Conservation (phyloP, 352 stramenopile species). For the Pythium guiyangense region DNA sequence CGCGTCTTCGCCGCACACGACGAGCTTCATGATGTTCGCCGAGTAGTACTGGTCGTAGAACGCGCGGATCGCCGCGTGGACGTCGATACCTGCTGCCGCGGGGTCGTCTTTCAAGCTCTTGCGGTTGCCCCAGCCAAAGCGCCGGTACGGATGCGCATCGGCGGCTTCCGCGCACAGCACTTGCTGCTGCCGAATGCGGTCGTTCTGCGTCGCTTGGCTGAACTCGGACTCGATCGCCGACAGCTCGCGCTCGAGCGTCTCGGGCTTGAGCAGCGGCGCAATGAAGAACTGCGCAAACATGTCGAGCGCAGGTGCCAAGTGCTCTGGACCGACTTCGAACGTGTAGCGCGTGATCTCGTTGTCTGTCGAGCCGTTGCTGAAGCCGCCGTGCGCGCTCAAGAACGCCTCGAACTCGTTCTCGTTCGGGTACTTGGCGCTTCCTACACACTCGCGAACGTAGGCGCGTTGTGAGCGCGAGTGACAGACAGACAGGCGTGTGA, state of each 20-base stretch:
- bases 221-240: conserved; percentile 89
- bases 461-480: background rate
- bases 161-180: conserved; percentile 61
- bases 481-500: background rate
- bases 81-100: conserved; percentile 31
- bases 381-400: conserved; percentile 85
- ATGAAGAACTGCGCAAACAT: no score
- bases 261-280: conserved; percentile 74
- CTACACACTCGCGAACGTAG: conserved; percentile 6
- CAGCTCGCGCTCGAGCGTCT: conserved; percentile 79
- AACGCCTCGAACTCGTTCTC: conserved; percentile 93
- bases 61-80: conserved; percentile 47
- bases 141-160: conserved; percentile 60
- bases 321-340: conserved; percentile 83
- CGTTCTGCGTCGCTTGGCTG: conserved; percentile 67
- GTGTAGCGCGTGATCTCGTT: conserved; percentile 92
- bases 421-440: conserved; percentile 89
- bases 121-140: conserved; percentile 85
- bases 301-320: conserved; percentile 57
- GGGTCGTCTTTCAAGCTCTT: conserved; percentile 60
- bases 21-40: conserved; percentile 82
- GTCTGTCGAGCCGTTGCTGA: conserved; percentile 91
- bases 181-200: conserved; percentile 69
- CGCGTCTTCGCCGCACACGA: conserved; percentile 68
- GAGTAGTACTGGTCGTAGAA: conserved; percentile 79